Evolutionary conservation across 1,139 yeast genomes (phyloP).

Genomic region (Spathaspora jeffriesii): DNA sequence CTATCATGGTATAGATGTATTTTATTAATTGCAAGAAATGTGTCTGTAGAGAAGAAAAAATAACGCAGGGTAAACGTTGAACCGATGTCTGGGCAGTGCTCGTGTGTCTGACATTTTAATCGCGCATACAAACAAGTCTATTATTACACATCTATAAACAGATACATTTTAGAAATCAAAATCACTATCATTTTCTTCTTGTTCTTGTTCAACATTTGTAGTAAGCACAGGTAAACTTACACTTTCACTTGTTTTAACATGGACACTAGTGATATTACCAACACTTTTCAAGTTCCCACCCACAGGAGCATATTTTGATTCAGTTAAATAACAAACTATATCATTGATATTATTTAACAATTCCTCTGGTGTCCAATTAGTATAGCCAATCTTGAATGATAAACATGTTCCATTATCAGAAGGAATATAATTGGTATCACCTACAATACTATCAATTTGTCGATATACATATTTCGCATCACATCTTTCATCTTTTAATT

Average conservation of each 20-base stretch:
- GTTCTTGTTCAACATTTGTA: slow-evolving; percentile 15
- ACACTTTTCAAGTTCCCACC: slow-evolving; percentile 56
- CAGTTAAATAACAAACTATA: slow-evolving; percentile 51
- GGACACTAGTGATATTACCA: slow-evolving; percentile 47
- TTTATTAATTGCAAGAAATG: background rate
- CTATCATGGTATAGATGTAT: background rate
- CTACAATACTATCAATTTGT: slow-evolving; percentile 62
- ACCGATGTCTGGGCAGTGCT: background rate
- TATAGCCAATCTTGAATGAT: slow-evolving; percentile 53
- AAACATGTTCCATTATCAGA: slow-evolving; percentile 55
- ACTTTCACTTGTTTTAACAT: slow-evolving; percentile 65
- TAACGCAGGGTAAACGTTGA: background rate
- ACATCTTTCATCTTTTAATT: slow-evolving; percentile 52
- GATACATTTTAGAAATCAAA: slow-evolving; percentile 21
- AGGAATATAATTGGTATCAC: slow-evolving; percentile 60
- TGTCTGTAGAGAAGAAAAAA: background rate
- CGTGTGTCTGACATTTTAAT: too few species aligned
- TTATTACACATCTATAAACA: too few species aligned
- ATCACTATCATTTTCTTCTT: slow-evolving; percentile 27
- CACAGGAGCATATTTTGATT: slow-evolving; percentile 49
- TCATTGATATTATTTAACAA: slow-evolving; percentile 57
- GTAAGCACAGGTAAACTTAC: slow-evolving; percentile 49
- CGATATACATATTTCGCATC: slow-evolving; percentile 61
- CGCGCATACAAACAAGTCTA: too few species aligned
- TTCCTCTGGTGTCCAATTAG: slow-evolving; percentile 42